A percentile compares a stretch with the other conserved stretches of the same genome.
Conservation (phyloP, 169 alveolate genomes). For the Babesia bigemina region DNA sequence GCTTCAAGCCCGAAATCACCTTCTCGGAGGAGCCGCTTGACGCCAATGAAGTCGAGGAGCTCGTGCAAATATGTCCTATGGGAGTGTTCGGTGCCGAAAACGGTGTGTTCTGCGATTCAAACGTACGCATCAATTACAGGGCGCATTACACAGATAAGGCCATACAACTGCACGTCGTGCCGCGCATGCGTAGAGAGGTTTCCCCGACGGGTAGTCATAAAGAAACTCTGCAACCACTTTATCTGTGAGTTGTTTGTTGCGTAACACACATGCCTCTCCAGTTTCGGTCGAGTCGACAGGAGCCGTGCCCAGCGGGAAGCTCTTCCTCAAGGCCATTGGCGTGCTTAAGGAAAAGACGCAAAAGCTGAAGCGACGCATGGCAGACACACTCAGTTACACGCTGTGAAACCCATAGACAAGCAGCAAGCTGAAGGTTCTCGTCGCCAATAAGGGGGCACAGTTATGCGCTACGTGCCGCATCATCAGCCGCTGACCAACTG, state of each 20-base stretch:
- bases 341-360: slow-evolving; percentile 53
- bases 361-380: slow-evolving; percentile 50
- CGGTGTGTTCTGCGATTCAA: slow-evolving; percentile 19
- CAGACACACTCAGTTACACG: slow-evolving; percentile 48
- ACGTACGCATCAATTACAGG: slow-evolving; percentile 48
- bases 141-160: slow-evolving; percentile 85
- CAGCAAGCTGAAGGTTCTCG: too few relatives aligned
- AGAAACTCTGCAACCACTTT: slow-evolving; percentile 83
- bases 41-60: slow-evolving; percentile 88
- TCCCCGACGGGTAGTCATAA: slow-evolving; percentile 77
- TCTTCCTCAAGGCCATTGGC: slow-evolving; percentile 61
- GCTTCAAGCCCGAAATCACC: slow-evolving; percentile 87
- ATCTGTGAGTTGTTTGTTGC: slow-evolving; percentile 58
- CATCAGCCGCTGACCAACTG: too few relatives aligned
- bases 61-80: slow-evolving; percentile 91
- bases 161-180: slow-evolving; percentile 95
- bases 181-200: slow-evolving; percentile 95
- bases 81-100: slow-evolving; percentile 92
- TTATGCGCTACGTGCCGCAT: too few relatives aligned
- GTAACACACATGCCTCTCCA: not conserved
- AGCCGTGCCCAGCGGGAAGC: slow-evolving; percentile 51
- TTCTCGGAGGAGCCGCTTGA: slow-evolving; percentile 73
- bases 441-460: too few relatives aligned
- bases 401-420: not conserved
- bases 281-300: slow-evolving; percentile 66